Conservation (phyloP, 768 basidiomycete genomes). For the Ramaria sp. region DNA sequence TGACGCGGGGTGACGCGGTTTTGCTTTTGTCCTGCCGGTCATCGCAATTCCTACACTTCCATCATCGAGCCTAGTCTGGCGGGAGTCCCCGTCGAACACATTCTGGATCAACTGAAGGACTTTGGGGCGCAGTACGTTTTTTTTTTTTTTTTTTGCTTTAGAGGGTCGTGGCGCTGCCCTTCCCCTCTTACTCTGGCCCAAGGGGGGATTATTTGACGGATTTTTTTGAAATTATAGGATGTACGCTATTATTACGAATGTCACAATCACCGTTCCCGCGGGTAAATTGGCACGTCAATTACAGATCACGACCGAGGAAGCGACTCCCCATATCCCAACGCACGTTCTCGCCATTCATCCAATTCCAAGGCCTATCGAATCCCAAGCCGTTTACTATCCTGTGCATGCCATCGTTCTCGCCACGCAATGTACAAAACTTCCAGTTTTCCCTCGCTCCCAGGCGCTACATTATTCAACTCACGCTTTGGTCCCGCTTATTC, state of each 20-base stretch:
- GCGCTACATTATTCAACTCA: constrained; percentile 16
- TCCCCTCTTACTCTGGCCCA: too few relatives aligned
- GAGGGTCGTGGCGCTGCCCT: too few relatives aligned
- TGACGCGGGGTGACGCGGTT: too few relatives aligned
- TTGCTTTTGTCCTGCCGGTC: too few relatives aligned
- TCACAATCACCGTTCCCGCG: constrained; percentile 2
- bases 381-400: constrained; percentile 50
- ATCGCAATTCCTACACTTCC: too few relatives aligned
- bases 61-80: constrained; percentile 42
- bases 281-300: constrained; percentile 35
- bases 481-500: constrained; percentile 48
- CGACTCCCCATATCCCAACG: constrained; percentile 20
- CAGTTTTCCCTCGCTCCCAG: constrained; percentile 25
- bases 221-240: background rate
- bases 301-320: constrained; percentile 28
- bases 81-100: constrained; percentile 50
- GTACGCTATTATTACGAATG: background rate
- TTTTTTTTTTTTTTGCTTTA: too few relatives aligned
- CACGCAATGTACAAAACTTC: constrained; percentile 54
- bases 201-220: background rate
- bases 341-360: constrained; percentile 23
- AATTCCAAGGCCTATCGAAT: constrained; percentile 13
- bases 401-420: constrained; percentile 63
- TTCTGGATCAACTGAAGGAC: constrained; percentile 21
- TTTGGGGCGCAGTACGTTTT: constrained; percentile 2